A percentile compares a stretch with the other conserved stretches of the same genome.
Conservation (phyloP, 2,329 filamentous ascomycete species). For the Colletotrichum higginsianum region DNA sequence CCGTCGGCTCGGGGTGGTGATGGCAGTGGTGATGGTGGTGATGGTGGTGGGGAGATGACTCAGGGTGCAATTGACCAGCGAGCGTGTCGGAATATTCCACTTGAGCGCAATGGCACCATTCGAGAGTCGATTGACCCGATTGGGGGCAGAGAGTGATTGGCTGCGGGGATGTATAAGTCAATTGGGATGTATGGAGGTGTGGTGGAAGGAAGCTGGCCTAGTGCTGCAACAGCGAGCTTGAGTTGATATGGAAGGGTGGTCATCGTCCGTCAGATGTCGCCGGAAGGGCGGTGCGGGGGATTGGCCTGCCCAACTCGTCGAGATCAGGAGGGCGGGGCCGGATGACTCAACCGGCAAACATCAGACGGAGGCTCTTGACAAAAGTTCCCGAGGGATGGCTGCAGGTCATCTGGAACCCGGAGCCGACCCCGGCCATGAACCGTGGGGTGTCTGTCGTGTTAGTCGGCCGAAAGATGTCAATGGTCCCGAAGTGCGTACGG, state of each 20-base stretch:
- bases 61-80: conserved; percentile 11
- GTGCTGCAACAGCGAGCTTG: neutral
- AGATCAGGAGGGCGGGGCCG: neutral
- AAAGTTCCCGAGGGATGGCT: conserved; percentile 21
- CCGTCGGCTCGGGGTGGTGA: too few relatives aligned
- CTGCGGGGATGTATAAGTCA: neutral
- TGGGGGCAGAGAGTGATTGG: neutral
- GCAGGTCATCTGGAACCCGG: conserved; percentile 1
- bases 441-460: neutral
- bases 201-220: neutral
- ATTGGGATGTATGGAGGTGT: neutral
- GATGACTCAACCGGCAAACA: conserved; percentile 28
- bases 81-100: neutral
- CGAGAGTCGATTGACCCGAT: neutral
- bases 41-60: conserved; percentile 1
- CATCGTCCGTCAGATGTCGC: neutral
- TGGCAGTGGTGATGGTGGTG: neutral
- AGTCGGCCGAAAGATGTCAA: neutral
- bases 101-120: neutral
- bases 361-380: conserved; percentile 8
- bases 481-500: neutral
- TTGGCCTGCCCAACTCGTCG: neutral
- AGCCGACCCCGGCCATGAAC: conserved; percentile 1
- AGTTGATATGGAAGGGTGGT: neutral
- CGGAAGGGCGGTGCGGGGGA: conserved; percentile 3